Percentiles rank a stretch among this genome's conserved stretches.
phyloP scores from a whole-genome alignment of 2,329 filamentous ascomycete species.

The Colletotrichum lupini region DNA sequence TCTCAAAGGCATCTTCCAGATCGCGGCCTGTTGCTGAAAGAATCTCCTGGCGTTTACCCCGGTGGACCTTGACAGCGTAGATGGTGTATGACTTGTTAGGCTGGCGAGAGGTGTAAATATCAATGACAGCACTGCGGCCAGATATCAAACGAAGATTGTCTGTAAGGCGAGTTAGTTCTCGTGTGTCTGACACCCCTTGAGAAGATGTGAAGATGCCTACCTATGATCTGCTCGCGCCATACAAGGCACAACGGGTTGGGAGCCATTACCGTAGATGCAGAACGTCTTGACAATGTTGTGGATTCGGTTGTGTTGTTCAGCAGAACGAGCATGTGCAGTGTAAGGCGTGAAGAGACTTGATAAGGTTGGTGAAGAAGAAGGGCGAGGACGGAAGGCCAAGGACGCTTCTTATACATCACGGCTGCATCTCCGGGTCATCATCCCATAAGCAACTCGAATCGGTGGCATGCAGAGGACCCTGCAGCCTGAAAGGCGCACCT shows the following conservation, averaged over 20 bases:
- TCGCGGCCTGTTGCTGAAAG: conserved; percentile 46
- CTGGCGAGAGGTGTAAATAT: conserved; percentile 27
- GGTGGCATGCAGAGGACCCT: background rate
- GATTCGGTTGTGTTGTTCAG: background rate
- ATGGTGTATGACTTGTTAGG: conserved; percentile 55
- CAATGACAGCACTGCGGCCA: conserved; percentile 24
- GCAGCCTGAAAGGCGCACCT: background rate
- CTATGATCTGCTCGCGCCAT: conserved; percentile 33
- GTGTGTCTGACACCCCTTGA: background rate
- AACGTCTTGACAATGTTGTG: background rate
- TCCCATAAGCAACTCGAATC: background rate
- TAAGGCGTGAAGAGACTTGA: background rate
- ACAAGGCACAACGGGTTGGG: conserved; percentile 24
- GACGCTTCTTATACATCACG: conserved; percentile 16
- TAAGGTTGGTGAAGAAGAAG: background rate
- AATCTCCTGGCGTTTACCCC: conserved; percentile 74
- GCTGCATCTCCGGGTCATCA: background rate
- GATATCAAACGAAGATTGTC: conserved; percentile 28
- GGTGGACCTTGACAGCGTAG: conserved; percentile 80
- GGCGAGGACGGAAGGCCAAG: background rate
- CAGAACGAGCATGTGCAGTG: conserved; percentile 20
- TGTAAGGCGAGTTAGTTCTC: too few species aligned
- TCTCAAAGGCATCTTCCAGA: conserved; percentile 46
- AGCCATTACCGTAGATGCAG: conserved; percentile 8
- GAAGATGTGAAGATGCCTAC: background rate